These are phyloP conservation scores for Aphanomyces euteiches DNA, from an alignment of 352 stramenopile species.

Conservation along the genomic window DNA sequence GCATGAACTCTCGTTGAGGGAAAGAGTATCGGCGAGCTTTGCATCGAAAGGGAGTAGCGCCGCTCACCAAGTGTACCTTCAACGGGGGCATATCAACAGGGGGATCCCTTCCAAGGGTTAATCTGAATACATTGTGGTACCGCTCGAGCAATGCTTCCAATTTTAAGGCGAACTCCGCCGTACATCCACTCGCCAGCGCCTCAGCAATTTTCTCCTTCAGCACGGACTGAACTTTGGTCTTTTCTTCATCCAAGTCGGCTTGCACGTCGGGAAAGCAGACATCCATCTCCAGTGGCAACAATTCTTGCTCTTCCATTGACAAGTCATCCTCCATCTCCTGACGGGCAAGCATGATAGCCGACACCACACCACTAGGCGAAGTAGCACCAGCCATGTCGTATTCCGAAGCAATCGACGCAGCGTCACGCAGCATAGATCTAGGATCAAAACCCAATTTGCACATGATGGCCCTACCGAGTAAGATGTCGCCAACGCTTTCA, in stretches of 20 bases:
- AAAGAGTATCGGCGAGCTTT: slow-evolving; percentile 8
- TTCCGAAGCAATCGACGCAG: neutral
- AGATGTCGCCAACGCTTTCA: slow-evolving; percentile 3
- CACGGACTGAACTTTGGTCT: neutral
- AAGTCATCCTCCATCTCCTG: slow-evolving; percentile 7
- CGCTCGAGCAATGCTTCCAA: slow-evolving; percentile 16
- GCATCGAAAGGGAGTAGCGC: slow-evolving; percentile 1
- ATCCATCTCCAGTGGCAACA: slow-evolving; percentile 8
- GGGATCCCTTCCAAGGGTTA: slow-evolving; percentile 3
- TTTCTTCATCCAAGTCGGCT: neutral
- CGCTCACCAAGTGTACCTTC: slow-evolving; percentile 13
- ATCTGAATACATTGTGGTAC: slow-evolving; percentile 23
- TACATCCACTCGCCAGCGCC: neutral
- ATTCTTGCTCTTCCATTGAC: neutral
- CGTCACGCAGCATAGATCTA: neutral
- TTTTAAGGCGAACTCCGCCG: neutral
- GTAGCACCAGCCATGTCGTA: neutral
- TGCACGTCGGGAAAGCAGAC: slow-evolving; percentile 1
- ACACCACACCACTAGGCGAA: neutral
- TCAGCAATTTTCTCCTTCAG: slow-evolving; percentile 13
- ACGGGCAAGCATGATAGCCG: neutral
- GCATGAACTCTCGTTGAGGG: slow-evolving; percentile 12
- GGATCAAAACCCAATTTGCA: slow-evolving; percentile 7
- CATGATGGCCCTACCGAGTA: slow-evolving; percentile 8
- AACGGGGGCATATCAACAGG: slow-evolving; percentile 18